phyloP scores from a whole-genome alignment of 129 eudicot genomes.

The Centrapalus pauciflorus region DNA sequence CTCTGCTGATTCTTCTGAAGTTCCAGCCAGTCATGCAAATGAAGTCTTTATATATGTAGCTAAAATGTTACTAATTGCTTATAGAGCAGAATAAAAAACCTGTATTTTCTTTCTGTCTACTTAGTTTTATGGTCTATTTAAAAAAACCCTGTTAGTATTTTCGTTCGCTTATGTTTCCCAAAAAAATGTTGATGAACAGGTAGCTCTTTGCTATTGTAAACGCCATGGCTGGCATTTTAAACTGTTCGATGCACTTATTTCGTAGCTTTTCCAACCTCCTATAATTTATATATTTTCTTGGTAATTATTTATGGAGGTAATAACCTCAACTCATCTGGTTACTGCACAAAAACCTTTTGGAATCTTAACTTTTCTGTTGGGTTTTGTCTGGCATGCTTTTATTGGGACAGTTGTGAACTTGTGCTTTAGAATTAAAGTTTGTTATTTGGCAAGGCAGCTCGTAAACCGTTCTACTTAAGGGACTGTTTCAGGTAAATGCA shows the following conservation, averaged over 20 bases:
- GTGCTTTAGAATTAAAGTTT: background rate
- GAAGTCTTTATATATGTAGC: conserved; percentile 72
- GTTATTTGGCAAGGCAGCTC: background rate
- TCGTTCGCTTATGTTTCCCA: conserved; percentile 18
- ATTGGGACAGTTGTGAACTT: background rate
- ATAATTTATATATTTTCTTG: background rate
- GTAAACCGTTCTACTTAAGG: background rate
- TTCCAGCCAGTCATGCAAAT: conserved; percentile 71
- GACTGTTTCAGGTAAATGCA: conserved; percentile 18
- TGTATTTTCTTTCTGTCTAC: conserved; percentile 47
- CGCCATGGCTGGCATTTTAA: conserved; percentile 35
- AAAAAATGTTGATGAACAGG: conserved; percentile 32
- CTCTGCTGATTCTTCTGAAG: conserved; percentile 89
- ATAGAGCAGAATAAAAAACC: conserved; percentile 55
- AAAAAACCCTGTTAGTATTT: conserved; percentile 43
- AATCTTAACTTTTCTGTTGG: background rate
- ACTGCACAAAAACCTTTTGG: background rate
- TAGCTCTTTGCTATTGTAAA: conserved; percentile 26
- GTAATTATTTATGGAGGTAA: conserved; percentile 1
- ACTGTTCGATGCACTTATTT: conserved; percentile 23
- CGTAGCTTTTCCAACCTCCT: background rate
- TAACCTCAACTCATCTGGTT: background rate
- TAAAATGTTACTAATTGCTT: conserved; percentile 50
- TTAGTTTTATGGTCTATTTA: conserved; percentile 38
- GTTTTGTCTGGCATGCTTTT: background rate